phyloP scores from a whole-genome alignment of 2,329 filamentous ascomycete genomes.

The Monosporascus sp. region DNA sequence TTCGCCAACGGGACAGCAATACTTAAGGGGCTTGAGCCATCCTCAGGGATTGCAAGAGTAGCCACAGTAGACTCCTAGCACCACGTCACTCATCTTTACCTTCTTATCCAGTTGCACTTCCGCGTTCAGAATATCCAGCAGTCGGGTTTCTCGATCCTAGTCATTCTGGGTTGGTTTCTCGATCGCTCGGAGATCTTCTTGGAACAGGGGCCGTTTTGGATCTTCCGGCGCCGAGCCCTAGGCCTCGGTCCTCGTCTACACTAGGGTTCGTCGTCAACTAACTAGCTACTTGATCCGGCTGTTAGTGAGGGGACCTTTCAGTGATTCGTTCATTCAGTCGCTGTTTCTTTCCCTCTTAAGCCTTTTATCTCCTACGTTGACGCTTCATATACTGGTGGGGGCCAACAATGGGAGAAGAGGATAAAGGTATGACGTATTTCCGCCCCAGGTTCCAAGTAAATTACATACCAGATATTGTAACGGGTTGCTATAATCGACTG shows the following conservation, averaged over 20 bases:
- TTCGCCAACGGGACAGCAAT: constrained; percentile 12
- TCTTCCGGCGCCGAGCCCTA: constrained; percentile 31
- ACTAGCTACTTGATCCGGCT: background rate
- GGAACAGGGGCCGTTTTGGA: too few species aligned
- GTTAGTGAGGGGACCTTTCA: background rate
- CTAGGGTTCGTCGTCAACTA: background rate
- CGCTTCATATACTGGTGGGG: background rate
- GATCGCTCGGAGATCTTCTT: background rate
- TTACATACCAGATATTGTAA: too few species aligned
- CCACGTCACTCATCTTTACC: constrained; percentile 43
- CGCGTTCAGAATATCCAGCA: constrained; percentile 59
- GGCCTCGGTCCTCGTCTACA: constrained; percentile 28
- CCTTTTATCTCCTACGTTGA: background rate
- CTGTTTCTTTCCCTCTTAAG: too few species aligned
- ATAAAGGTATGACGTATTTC: too few species aligned
- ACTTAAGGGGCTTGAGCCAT: constrained; percentile 13
- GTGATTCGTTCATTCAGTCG: background rate
- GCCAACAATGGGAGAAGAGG: background rate
- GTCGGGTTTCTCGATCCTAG: constrained; percentile 41
- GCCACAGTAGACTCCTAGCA: constrained; percentile 34
- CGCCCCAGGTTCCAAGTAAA: too few species aligned
- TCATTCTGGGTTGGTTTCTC: background rate
- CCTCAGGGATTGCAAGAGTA: constrained; percentile 19
- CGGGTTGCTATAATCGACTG: too few species aligned
- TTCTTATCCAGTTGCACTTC: constrained; percentile 36